phyloP scores from a whole-genome alignment of 495 filamentous ascomycete species.

The Hypoxylon intermedium region DNA sequence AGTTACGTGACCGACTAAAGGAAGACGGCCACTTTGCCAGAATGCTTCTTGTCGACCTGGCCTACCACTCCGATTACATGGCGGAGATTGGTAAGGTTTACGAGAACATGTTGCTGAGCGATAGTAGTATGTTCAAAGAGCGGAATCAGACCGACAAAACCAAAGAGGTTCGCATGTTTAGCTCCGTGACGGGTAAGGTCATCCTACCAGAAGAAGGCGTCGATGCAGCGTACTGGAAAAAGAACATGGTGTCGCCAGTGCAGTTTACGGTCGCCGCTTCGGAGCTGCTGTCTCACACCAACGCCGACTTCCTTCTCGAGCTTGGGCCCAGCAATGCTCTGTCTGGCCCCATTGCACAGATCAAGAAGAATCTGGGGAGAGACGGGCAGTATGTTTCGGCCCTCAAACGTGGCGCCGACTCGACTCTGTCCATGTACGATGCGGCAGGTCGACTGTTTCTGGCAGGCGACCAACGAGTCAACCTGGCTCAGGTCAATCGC shows the following conservation, averaged over 20 bases:
- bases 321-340: slow-evolving; percentile 60
- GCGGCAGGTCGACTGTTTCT: slow-evolving; percentile 47
- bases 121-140: neutral
- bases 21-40: slow-evolving; percentile 52
- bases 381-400: slow-evolving; percentile 37
- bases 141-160: neutral
- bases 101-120: neutral
- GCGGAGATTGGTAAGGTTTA: slow-evolving; percentile 41
- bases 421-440: slow-evolving; percentile 30
- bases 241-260: slow-evolving; percentile 46
- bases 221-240: slow-evolving; percentile 42
- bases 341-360: slow-evolving; percentile 47
- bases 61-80: slow-evolving; percentile 63
- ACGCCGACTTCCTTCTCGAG: slow-evolving; percentile 52
- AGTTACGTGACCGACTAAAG: slow-evolving; percentile 45
- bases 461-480: neutral
- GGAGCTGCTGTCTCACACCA: neutral
- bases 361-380: neutral
- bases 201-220: neutral
- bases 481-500: neutral
- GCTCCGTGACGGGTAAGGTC: slow-evolving; percentile 43
- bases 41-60: slow-evolving; percentile 52
- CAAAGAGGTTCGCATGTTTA: slow-evolving; percentile 40
- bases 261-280: slow-evolving; percentile 47
- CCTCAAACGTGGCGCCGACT: slow-evolving; percentile 37